Conservation (phyloP, 116 monocot species). For the Dioscorea cayenensis region DNA sequence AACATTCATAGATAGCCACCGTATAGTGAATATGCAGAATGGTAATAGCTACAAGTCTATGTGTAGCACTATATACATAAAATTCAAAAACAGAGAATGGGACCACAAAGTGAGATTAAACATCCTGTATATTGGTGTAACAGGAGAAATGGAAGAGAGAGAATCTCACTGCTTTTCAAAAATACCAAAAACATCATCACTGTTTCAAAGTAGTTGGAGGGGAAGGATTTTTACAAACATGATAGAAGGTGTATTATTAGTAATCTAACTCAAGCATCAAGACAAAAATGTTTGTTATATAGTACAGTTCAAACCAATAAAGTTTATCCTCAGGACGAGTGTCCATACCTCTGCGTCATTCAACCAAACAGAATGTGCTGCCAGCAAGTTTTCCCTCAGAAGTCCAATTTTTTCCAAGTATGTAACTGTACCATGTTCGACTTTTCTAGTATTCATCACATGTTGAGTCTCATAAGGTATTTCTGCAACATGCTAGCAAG, state of each 20-base stretch:
- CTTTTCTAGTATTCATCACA: conserved; percentile 40
- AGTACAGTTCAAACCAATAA: too few species aligned
- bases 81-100: too few species aligned
- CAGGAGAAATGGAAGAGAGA: background rate
- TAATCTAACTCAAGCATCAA: too few species aligned
- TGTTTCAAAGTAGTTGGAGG: too few species aligned
- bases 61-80: too few species aligned
- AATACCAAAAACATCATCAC: too few species aligned
- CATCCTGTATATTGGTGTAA: too few species aligned
- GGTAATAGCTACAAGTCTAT: too few species aligned
- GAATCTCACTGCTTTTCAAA: background rate
- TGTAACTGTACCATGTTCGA: conserved; percentile 81
- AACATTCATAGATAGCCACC: background rate
- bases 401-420: conserved; percentile 77
- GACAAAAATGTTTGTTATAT: too few species aligned
- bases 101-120: too few species aligned
- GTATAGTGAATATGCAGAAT: background rate
- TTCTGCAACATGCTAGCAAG: conserved; percentile 75
- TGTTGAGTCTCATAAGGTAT: conserved; percentile 76
- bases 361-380: conserved; percentile 89
- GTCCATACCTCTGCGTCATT: conserved; percentile 65
- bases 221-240: too few species aligned
- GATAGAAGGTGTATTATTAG: too few species aligned
- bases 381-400: conserved; percentile 63
- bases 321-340: background rate